Evolutionary conservation across 2,329 filamentous ascomycete genomes (phyloP).

Genomic region (Fusarium guadeloupense): DNA sequence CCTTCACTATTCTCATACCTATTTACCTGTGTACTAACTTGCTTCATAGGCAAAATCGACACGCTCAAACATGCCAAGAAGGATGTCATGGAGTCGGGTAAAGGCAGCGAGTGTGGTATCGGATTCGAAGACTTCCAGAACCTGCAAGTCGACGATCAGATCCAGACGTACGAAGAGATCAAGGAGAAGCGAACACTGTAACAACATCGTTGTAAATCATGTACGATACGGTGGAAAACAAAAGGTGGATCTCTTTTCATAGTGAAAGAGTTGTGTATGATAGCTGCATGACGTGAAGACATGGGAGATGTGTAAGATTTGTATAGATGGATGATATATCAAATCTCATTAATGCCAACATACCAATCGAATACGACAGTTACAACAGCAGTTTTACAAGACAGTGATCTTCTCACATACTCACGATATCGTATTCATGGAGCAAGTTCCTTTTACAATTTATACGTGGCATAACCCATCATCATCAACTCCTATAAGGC

Average conservation of each 20-base stretch:
- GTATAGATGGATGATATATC: background rate
- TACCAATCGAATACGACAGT: background rate
- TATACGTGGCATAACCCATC: background rate
- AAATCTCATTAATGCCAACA: constrained; percentile 17
- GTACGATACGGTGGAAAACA: constrained; percentile 26
- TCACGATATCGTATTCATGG: background rate
- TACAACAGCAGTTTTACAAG: background rate
- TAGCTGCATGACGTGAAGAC: constrained; percentile 14
- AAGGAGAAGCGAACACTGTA: constrained; percentile 72
- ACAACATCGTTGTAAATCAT: constrained; percentile 37
- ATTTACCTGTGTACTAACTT: background rate
- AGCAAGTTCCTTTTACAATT: background rate
- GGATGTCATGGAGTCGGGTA: constrained; percentile 87
- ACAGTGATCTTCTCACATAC: background rate
- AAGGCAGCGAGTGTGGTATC: constrained; percentile 93
- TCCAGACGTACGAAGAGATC: constrained; percentile 88
- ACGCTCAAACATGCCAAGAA: constrained; percentile 94
- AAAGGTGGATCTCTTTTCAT: constrained; percentile 7
- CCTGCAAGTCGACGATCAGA: constrained; percentile 81
- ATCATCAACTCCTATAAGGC: constrained; percentile 56
- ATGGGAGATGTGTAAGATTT: constrained; percentile 10
- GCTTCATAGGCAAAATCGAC: constrained; percentile 71
- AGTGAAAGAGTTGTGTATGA: constrained; percentile 13
- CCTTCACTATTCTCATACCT: background rate
- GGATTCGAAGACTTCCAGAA: constrained; percentile 82